Conservation (phyloP, 805 yeast genomes). For the Lachancea quebecensis region DNA sequence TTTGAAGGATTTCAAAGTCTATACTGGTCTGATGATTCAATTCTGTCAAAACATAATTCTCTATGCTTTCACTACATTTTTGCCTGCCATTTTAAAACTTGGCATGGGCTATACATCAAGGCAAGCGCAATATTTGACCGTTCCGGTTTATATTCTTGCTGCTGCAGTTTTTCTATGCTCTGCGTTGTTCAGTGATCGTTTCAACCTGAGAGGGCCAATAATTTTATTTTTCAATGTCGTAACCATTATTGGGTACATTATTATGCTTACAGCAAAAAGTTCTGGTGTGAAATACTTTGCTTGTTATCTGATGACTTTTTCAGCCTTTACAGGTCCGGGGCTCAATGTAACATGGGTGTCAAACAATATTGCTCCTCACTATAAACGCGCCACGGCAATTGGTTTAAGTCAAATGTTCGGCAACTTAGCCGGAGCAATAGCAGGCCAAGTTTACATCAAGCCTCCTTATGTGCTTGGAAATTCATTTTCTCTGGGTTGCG, state of each 20-base stretch:
- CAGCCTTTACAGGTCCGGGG: constrained; percentile 35
- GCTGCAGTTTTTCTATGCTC: constrained; percentile 24
- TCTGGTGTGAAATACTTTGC: constrained; percentile 30
- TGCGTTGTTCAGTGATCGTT: constrained; percentile 28
- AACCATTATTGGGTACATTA: constrained; percentile 31
- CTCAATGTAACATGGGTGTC: constrained; percentile 33
- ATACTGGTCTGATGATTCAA: constrained; percentile 34
- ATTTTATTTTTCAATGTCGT: constrained; percentile 23
- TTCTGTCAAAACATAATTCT: constrained; percentile 39
- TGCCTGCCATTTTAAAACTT: constrained; percentile 34
- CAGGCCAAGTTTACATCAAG: constrained; percentile 36
- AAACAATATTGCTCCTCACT: constrained; percentile 35
- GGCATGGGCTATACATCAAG: constrained; percentile 19
- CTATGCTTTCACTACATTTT: constrained; percentile 39
- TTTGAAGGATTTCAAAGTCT: constrained; percentile 33
- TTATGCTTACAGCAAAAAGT: constrained; percentile 27
- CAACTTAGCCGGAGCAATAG: constrained; percentile 39
- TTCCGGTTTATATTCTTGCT: constrained; percentile 35
- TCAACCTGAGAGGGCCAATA: constrained; percentile 29
- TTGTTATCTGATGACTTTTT: constrained; percentile 31
- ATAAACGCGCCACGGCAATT: constrained; percentile 37
- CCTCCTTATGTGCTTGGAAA: constrained; percentile 36
- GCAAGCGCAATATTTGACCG: constrained; percentile 36
- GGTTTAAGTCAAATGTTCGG: constrained; percentile 39
- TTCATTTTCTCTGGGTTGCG: constrained; percentile 34